Conservation (phyloP, 768 basidiomycete species). For the Xerocomus brunneocitrinus region DNA sequence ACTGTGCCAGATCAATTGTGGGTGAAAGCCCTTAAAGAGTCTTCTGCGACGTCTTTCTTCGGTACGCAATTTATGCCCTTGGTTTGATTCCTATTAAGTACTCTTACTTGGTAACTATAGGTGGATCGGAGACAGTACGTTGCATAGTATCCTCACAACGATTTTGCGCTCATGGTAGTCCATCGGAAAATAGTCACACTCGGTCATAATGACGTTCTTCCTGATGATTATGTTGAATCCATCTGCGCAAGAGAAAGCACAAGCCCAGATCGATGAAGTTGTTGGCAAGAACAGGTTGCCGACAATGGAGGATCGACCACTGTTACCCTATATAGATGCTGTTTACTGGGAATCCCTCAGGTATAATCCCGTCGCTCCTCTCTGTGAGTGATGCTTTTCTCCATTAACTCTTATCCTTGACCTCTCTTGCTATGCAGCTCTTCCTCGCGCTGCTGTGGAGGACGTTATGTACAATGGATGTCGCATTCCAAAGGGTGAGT, state of each 20-base stretch:
- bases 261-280: conserved; percentile 9
- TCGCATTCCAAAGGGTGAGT: conserved; percentile 8
- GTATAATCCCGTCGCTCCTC: conserved; percentile 2
- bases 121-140: conserved; percentile 8
- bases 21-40: conserved; percentile 9
- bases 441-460: conserved; percentile 1
- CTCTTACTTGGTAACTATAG: neutral
- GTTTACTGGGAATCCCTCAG: conserved; percentile 3
- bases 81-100: too few species aligned
- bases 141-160: neutral
- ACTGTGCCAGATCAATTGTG: neutral
- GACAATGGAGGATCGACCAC: conserved; percentile 5
- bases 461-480: conserved; percentile 8
- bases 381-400: neutral
- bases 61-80: neutral
- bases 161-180: neutral
- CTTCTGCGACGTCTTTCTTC: conserved; percentile 7
- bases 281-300: conserved; percentile 6
- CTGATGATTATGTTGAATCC: conserved; percentile 8
- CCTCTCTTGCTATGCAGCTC: neutral
- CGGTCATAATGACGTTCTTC: conserved; percentile 6
- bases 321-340: conserved; percentile 6
- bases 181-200: neutral
- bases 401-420: neutral
- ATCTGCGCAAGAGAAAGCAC: conserved; percentile 9